Conservation (phyloP, 805 yeast genomes). For the Zygotorulaspora danielsina region DNA sequence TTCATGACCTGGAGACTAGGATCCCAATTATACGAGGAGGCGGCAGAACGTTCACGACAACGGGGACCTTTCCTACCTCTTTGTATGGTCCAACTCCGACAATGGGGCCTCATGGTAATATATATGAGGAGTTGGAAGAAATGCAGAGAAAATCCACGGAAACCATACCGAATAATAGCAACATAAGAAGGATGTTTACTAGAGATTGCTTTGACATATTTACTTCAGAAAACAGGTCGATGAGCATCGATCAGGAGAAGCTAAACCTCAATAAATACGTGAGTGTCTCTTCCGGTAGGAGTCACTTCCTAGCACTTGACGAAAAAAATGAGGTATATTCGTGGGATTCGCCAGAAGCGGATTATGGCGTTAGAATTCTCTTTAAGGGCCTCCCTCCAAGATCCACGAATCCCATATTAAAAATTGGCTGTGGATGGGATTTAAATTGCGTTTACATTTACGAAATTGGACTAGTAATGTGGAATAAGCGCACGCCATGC, state of each 20-base stretch:
- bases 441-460: conserved; percentile 47
- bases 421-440: conserved; percentile 67
- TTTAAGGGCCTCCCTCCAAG: conserved; percentile 34
- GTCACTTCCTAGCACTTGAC: conserved; percentile 60
- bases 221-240: conserved; percentile 5
- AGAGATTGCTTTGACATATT: conserved; percentile 27
- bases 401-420: conserved; percentile 36
- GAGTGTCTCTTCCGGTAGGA: conserved; percentile 57
- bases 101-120: conserved; percentile 27
- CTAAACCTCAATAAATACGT: conserved; percentile 37
- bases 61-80: conserved; percentile 15
- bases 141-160: conserved; percentile 21
- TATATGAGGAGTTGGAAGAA: conserved; percentile 26
- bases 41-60: conserved; percentile 20
- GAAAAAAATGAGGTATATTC: conserved; percentile 46
- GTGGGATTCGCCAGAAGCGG: conserved; percentile 51
- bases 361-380: conserved; percentile 42
- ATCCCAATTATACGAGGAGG: conserved; percentile 20
- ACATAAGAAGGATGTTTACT: conserved; percentile 30
- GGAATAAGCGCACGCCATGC: conserved; percentile 43
- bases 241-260: conserved; percentile 16
- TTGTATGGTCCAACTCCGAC: conserved; percentile 23
- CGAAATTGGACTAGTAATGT: conserved; percentile 52
- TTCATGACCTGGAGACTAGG: conserved; percentile 24
- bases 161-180: conserved; percentile 26